Percentiles rank a stretch among this genome's conserved stretches.
Evolutionary conservation across 331 rosid species (phyloP).

Genomic region (Malus hybrid): DNA sequence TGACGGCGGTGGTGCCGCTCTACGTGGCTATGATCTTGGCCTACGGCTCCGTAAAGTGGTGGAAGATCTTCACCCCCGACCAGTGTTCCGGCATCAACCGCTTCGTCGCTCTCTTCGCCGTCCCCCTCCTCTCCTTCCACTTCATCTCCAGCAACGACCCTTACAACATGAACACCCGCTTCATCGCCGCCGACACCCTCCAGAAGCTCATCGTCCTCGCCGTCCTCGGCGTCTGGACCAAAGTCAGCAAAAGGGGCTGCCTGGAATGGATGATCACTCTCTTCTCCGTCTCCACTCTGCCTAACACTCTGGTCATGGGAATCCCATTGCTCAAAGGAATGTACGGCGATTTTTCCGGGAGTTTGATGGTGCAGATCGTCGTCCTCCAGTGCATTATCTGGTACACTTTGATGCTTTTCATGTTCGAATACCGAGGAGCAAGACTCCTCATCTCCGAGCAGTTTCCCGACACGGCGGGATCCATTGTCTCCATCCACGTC

Average conservation of each 20-base stretch:
- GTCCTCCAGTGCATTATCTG: constrained; percentile 92
- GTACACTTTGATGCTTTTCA: constrained; percentile 80
- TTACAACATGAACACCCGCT: constrained; percentile 65
- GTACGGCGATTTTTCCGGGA: constrained; percentile 75
- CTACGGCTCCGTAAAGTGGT: constrained; percentile 88
- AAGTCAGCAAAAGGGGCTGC: constrained; percentile 52
- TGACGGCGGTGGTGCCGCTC: constrained; percentile 90
- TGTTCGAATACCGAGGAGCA: constrained; percentile 80
- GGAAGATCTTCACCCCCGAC: constrained; percentile 84
- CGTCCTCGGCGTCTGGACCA: constrained; percentile 45
- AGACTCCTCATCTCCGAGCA: constrained; percentile 67
- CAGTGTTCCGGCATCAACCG: constrained; percentile 91
- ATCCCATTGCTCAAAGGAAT: constrained; percentile 81
- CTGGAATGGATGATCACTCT: constrained; percentile 82
- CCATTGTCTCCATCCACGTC: constrained; percentile 81
- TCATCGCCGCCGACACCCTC: constrained; percentile 79
- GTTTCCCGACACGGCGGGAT: constrained; percentile 75
- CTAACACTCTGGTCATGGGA: constrained; percentile 92
- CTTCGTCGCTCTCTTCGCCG: constrained; percentile 79
- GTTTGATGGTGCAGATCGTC: background rate
- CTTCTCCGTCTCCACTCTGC: constrained; percentile 75
- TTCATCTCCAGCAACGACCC: constrained; percentile 75
- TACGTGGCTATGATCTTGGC: constrained; percentile 85
- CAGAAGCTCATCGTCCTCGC: constrained; percentile 58
- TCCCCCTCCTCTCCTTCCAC: constrained; percentile 79